These are phyloP conservation scores for Dendrobium officinale DNA, from an alignment of 106 monocot species.

Conservation along the genomic window DNA sequence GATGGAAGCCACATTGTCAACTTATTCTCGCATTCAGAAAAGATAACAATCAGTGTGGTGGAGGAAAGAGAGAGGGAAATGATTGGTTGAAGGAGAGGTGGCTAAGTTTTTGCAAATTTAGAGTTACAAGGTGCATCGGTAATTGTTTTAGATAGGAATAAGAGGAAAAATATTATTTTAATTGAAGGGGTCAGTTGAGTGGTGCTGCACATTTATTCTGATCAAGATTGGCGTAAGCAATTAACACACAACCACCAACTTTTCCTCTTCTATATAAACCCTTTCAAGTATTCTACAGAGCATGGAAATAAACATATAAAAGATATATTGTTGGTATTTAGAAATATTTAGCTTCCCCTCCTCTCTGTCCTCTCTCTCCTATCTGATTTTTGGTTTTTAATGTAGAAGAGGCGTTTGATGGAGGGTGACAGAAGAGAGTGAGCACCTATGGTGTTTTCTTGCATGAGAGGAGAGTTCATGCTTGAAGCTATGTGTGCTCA, in stretches of 20 bases:
- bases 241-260: not conserved
- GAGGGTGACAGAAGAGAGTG: constrained; percentile 34
- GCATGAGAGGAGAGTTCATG: constrained; percentile 6
- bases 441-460: constrained; percentile 28
- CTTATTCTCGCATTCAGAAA: too few species aligned
- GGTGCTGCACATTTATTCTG: too few species aligned
- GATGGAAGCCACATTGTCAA: too few species aligned
- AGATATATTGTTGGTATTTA: too few species aligned
- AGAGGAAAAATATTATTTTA: not conserved
- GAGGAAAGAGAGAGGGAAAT: too few species aligned
- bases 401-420: not conserved
- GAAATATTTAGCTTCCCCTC: too few species aligned
- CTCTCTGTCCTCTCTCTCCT: too few species aligned
- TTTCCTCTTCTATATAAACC: not conserved
- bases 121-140: not conserved
- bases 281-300: not conserved
- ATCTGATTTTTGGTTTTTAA: not conserved
- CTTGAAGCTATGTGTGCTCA: constrained; percentile 26
- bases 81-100: too few species aligned
- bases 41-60: too few species aligned
- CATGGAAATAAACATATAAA: too few species aligned
- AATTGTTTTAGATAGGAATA: not conserved
- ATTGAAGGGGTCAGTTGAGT: not conserved
- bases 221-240: not conserved
- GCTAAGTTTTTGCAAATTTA: not conserved